Percentiles rank a stretch among this genome's conserved stretches.
Conservation (phyloP, 2,329 filamentous ascomycete species). For the Hypoxylon sp. region DNA sequence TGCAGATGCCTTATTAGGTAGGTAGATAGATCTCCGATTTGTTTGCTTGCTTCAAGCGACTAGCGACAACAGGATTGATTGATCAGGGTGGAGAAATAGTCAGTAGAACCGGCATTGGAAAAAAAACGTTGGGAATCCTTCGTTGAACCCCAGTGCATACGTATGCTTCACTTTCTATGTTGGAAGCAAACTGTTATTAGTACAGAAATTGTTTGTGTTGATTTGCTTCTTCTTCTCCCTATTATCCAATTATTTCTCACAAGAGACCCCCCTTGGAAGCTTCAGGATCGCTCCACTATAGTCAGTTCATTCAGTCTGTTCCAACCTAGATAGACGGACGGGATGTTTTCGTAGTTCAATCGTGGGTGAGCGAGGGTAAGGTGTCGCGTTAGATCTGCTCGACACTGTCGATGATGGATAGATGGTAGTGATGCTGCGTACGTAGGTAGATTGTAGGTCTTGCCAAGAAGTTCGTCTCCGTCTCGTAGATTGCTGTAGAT, state of each 20-base stretch:
- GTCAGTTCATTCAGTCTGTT: slow-evolving; percentile 35
- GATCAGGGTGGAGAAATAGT: background rate
- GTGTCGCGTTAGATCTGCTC: slow-evolving; percentile 28
- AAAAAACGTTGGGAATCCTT: slow-evolving; percentile 7
- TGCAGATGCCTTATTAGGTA: slow-evolving; percentile 30
- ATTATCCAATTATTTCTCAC: slow-evolving; percentile 21
- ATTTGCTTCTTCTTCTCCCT: slow-evolving; percentile 15
- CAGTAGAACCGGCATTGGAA: background rate
- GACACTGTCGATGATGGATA: slow-evolving; percentile 34
- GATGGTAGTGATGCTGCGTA: slow-evolving; percentile 14
- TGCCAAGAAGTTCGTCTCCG: slow-evolving; percentile 24
- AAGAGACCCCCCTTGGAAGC: slow-evolving; percentile 1
- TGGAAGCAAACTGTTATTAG: slow-evolving; percentile 12
- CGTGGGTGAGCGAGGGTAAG: slow-evolving; percentile 32
- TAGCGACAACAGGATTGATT: background rate
- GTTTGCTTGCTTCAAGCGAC: background rate
- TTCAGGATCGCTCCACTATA: slow-evolving; percentile 27
- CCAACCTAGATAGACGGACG: slow-evolving; percentile 31
- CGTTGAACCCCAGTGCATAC: background rate
- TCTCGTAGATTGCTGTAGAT: slow-evolving; percentile 33
- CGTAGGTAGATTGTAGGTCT: slow-evolving; percentile 14
- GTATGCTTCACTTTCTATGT: slow-evolving; percentile 12
- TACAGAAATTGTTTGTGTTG: slow-evolving; percentile 8
- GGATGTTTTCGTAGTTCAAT: slow-evolving; percentile 14
- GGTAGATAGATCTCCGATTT: background rate